A percentile compares a stretch with the other conserved stretches of the same genome.
phyloP scores from a whole-genome alignment of 2,329 filamentous ascomycete genomes.

The Colletotrichum sp. region DNA sequence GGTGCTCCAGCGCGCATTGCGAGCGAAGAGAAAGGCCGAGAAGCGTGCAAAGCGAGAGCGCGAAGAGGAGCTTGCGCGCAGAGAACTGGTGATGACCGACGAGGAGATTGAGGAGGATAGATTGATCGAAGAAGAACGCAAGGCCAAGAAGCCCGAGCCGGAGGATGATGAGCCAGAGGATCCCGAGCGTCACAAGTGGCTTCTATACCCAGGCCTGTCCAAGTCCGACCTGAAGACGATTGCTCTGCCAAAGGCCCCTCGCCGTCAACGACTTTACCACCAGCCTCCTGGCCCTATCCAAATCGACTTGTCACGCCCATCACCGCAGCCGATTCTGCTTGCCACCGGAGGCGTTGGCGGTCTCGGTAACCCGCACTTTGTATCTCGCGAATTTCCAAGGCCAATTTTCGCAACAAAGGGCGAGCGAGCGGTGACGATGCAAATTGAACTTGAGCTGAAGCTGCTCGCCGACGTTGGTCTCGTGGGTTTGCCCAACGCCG shows the following conservation, averaged over 20 bases:
- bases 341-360: conserved; percentile 89
- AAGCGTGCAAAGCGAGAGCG: conserved; percentile 4
- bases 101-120: conserved; percentile 5
- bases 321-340: conserved; percentile 83
- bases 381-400: conserved; percentile 73
- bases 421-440: conserved; percentile 77
- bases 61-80: conserved; percentile 9
- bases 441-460: conserved; percentile 89
- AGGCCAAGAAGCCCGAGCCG: background rate
- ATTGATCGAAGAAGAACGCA: background rate
- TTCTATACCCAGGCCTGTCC: conserved; percentile 81
- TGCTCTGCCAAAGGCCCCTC: conserved; percentile 55
- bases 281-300: conserved; percentile 77
- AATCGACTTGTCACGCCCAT: conserved; percentile 76
- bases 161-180: conserved; percentile 43
- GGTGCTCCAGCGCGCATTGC: conserved; percentile 26
- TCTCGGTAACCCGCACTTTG: conserved; percentile 92
- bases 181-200: conserved; percentile 73
- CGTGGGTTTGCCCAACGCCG: conserved; percentile 93
- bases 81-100: conserved; percentile 16
- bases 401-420: conserved; percentile 91
- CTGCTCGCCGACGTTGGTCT: conserved; percentile 93
- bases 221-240: conserved; percentile 69
- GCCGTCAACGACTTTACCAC: conserved; percentile 59
- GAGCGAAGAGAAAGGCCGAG: conserved; percentile 7